Conservation (phyloP, 1,284 basidiomycete species). For the Trametes polyzona region DNA sequence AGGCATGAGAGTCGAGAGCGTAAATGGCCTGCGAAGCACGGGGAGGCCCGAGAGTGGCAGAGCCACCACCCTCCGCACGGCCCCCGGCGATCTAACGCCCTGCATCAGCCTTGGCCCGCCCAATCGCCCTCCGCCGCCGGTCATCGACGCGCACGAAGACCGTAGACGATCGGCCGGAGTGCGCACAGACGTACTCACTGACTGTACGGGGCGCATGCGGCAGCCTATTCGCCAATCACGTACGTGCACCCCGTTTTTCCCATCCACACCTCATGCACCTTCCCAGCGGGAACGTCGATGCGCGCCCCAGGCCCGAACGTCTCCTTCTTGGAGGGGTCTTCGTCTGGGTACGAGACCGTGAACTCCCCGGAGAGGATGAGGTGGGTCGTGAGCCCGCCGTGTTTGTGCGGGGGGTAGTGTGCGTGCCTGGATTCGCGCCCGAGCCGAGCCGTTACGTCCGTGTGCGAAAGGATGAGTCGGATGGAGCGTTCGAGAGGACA, state of each 20-base stretch:
- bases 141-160: too few relatives aligned
- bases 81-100: slow-evolving; percentile 6
- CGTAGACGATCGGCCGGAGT: not conserved
- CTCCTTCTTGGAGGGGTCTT: slow-evolving; percentile 31
- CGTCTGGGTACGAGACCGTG: slow-evolving; percentile 35
- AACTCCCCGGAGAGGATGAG: slow-evolving; percentile 36
- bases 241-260: slow-evolving; percentile 38
- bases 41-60: not conserved
- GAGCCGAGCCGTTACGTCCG: not conserved
- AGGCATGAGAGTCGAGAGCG: too few relatives aligned
- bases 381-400: slow-evolving; percentile 36
- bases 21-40: not conserved
- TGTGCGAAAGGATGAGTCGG: not conserved
- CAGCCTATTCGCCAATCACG: slow-evolving; percentile 35
- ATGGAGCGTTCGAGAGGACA: too few relatives aligned
- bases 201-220: not conserved
- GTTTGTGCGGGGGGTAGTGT: slow-evolving; percentile 37
- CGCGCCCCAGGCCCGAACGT: slow-evolving; percentile 37
- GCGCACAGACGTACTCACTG: not conserved
- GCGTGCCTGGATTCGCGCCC: slow-evolving; percentile 26
- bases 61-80: not conserved
- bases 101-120: not conserved
- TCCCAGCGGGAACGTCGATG: slow-evolving; percentile 36
- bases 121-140: not conserved
- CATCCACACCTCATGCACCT: slow-evolving; percentile 40